These are phyloP conservation scores for Rhytidhysteron rufulum DNA, from an alignment of 2,329 filamentous ascomycete genomes.

Conservation along the genomic window DNA sequence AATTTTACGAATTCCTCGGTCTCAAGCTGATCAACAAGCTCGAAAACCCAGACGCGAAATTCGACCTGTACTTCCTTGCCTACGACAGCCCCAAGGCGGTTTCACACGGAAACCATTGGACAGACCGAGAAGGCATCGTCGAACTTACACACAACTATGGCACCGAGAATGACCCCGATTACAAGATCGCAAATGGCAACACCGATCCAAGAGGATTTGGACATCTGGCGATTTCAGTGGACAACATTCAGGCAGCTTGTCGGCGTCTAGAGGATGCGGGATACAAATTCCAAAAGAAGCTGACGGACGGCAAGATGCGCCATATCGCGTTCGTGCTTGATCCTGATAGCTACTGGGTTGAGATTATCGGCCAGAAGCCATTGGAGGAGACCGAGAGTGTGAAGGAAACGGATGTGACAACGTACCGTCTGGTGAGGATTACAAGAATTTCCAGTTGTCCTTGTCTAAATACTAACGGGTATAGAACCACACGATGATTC, in stretches of 20 bases:
- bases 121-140: constrained; percentile 82
- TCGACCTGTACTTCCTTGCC: constrained; percentile 92
- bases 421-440: constrained; percentile 62
- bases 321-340: constrained; percentile 88
- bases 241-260: constrained; percentile 80
- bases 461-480: constrained; percentile 10
- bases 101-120: constrained; percentile 71
- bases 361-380: constrained; percentile 70
- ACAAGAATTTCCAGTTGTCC: constrained; percentile 43
- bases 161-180: constrained; percentile 79
- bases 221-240: constrained; percentile 71
- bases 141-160: constrained; percentile 85
- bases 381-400: constrained; percentile 69
- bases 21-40: constrained; percentile 80
- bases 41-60: constrained; percentile 80
- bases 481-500: constrained; percentile 89
- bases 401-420: constrained; percentile 66
- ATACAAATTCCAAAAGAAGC: constrained; percentile 92
- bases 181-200: constrained; percentile 84
- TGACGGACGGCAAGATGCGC: constrained; percentile 69
- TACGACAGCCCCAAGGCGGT: constrained; percentile 74
- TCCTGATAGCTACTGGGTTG: constrained; percentile 71
- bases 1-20: constrained; percentile 92
- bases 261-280: constrained; percentile 83
- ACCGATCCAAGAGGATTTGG: constrained; percentile 82